Percentiles rank a stretch among this genome's conserved stretches.
Evolutionary conservation across 2,329 filamentous ascomycete species (phyloP).

Genomic region (Pseudodiploospora longispora): DNA sequence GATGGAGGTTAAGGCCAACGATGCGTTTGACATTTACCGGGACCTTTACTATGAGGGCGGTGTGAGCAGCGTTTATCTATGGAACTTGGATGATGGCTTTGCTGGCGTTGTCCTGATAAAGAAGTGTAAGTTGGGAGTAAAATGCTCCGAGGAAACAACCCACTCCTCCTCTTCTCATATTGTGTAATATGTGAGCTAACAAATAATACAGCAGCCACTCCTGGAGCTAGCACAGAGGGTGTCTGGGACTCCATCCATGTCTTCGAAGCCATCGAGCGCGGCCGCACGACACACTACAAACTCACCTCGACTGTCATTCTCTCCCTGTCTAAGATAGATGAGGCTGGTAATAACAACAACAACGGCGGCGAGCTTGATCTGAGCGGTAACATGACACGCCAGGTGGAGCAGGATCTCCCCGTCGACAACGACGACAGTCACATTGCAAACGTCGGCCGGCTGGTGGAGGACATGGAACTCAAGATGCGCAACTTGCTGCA

Average conservation of each 20-base stretch:
- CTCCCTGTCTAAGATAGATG: conserved; percentile 58
- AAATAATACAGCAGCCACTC: conserved; percentile 49
- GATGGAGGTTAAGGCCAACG: conserved; percentile 91
- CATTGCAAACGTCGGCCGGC: conserved; percentile 85
- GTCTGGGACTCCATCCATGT: conserved; percentile 99
- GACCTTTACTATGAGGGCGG: conserved; percentile 97
- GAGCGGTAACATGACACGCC: conserved; percentile 94
- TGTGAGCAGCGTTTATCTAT: conserved; percentile 93
- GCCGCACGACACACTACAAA: conserved; percentile 91
- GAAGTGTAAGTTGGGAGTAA: conserved; percentile 56
- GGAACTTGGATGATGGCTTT: conserved; percentile 97
- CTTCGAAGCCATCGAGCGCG: conserved; percentile 90
- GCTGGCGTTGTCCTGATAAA: conserved; percentile 93
- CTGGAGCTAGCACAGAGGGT: conserved; percentile 59
- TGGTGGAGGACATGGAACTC: conserved; percentile 99
- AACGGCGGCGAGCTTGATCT: conserved; percentile 81
- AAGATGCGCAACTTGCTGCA: conserved; percentile 98
- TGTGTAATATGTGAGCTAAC: background rate
- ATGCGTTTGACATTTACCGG: conserved; percentile 93
- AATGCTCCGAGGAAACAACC: background rate
- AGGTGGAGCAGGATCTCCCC: conserved; percentile 84
- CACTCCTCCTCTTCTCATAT: background rate
- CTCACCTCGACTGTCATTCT: conserved; percentile 95
- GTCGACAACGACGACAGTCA: conserved; percentile 88
- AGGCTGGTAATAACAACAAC: conserved; percentile 11